A percentile compares a stretch with the other conserved stretches of the same genome.
These are phyloP conservation scores for Aspergillus hiratsukae DNA, from an alignment of 2,329 filamentous ascomycete species.

Conservation along the genomic window DNA sequence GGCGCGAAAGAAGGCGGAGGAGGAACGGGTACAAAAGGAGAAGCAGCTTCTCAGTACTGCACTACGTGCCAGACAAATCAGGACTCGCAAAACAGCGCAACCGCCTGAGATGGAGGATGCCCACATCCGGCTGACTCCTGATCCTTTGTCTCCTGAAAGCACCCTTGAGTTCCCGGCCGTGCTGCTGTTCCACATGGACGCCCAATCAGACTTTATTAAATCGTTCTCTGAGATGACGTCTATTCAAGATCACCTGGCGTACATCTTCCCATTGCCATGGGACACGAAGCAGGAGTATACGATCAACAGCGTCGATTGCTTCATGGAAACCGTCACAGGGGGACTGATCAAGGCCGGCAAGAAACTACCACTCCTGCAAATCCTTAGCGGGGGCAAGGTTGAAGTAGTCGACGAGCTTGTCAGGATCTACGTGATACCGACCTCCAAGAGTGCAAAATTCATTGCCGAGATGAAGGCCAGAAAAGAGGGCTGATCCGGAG, in stretches of 20 bases:
- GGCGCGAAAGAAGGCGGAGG: constrained; percentile 51
- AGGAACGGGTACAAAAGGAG: constrained; percentile 48
- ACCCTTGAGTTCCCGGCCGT: constrained; percentile 72
- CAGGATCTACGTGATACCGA: constrained; percentile 76
- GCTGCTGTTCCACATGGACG: constrained; percentile 76
- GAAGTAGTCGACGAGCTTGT: constrained; percentile 86
- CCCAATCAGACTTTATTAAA: constrained; percentile 88
- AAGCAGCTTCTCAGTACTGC: constrained; percentile 61
- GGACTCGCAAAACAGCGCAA: constrained; percentile 60
- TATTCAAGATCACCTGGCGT: constrained; percentile 71
- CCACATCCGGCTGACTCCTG: constrained; percentile 61
- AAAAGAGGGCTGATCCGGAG: constrained; percentile 40
- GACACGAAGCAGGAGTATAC: constrained; percentile 66
- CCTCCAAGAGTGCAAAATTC: constrained; percentile 65
- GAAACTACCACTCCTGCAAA: constrained; percentile 71
- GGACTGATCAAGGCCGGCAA: constrained; percentile 87
- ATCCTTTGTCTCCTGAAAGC: constrained; percentile 69
- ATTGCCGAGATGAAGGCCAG: constrained; percentile 79
- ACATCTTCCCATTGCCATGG: constrained; percentile 88
- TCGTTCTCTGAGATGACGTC: constrained; percentile 72
- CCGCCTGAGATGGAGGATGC: constrained; percentile 89
- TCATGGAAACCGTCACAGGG: constrained; percentile 75
- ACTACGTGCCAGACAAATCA: constrained; percentile 65
- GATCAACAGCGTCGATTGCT: constrained; percentile 68
- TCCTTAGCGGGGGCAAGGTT: constrained; percentile 69